A percentile compares a stretch with the other conserved stretches of the same genome.
These are phyloP conservation scores for Pseudonitzschia pungens DNA, from an alignment of 108 stramenopile genomes.

Conservation along the genomic window DNA sequence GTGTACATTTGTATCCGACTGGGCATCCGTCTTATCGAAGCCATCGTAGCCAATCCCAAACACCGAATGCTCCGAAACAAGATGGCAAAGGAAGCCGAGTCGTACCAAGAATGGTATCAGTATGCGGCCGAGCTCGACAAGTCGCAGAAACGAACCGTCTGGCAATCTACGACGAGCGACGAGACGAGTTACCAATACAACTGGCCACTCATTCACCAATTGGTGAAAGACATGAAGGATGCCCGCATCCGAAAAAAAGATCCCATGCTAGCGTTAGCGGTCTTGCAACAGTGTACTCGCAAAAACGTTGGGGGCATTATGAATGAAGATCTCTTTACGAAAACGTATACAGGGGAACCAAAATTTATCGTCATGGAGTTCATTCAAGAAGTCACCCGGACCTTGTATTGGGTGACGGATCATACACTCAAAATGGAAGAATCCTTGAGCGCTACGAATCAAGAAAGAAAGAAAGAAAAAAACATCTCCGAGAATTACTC, in stretches of 20 bases:
- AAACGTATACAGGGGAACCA: slow-evolving; percentile 83
- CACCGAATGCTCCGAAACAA: slow-evolving; percentile 57
- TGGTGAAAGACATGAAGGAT: slow-evolving; percentile 60
- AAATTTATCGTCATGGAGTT: slow-evolving; percentile 77
- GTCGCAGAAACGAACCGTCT: slow-evolving; percentile 70
- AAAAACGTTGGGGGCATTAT: slow-evolving; percentile 92
- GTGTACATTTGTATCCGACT: slow-evolving; percentile 74
- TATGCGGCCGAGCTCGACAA: slow-evolving; percentile 64
- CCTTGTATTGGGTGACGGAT: slow-evolving; percentile 78
- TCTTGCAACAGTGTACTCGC: slow-evolving; percentile 86
- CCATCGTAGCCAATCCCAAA: slow-evolving; percentile 65
- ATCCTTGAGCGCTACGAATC: neutral
- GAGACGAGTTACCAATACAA: slow-evolving; percentile 65
- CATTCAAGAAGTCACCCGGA: slow-evolving; percentile 67
- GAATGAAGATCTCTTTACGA: slow-evolving; percentile 80
- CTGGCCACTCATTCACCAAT: slow-evolving; percentile 76
- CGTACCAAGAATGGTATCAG: slow-evolving; percentile 77
- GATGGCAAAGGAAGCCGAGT: slow-evolving; percentile 49
- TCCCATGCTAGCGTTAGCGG: slow-evolving; percentile 59
- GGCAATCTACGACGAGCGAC: slow-evolving; percentile 41
- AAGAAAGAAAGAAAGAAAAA: neutral
- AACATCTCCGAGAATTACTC: neutral
- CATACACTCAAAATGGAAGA: slow-evolving; percentile 11
- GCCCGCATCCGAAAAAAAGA: slow-evolving; percentile 54
- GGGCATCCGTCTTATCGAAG: slow-evolving; percentile 61